Evolutionary conservation across 176 grass and related monocot species (phyloP).

Genomic region (Phoenix roebelenii): DNA sequence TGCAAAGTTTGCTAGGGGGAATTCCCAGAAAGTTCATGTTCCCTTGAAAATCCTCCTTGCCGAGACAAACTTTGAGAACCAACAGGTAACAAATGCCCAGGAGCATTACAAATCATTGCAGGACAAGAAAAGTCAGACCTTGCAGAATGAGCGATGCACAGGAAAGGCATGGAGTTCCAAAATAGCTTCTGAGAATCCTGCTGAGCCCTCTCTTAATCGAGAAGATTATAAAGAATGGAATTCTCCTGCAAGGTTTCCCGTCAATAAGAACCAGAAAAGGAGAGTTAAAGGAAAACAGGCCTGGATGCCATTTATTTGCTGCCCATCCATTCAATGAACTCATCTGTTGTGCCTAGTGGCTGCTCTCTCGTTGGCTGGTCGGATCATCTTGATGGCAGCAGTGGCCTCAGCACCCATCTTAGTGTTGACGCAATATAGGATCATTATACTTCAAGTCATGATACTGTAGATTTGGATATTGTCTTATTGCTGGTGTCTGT

Average conservation of each 20-base stretch:
- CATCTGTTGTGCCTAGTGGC: too few relatives aligned
- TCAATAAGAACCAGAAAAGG: slow-evolving; percentile 12
- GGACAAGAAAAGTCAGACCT: neutral
- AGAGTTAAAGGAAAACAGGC: slow-evolving; percentile 35
- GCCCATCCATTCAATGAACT: slow-evolving; percentile 34
- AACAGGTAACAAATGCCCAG: slow-evolving; percentile 31
- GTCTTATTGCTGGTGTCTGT: too few relatives aligned
- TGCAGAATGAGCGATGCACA: slow-evolving; percentile 12
- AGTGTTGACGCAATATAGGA: too few relatives aligned
- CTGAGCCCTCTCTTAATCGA: too few relatives aligned
- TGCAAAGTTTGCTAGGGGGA: neutral
- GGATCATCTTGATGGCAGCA: too few relatives aligned
- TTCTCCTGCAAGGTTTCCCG: slow-evolving; percentile 38
- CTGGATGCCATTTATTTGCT: slow-evolving; percentile 56
- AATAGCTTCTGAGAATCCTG: neutral
- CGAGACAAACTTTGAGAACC: slow-evolving; percentile 46
- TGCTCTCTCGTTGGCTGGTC: too few relatives aligned
- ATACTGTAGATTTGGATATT: too few relatives aligned
- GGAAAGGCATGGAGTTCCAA: slow-evolving; percentile 4
- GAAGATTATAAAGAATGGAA: slow-evolving; percentile 25
- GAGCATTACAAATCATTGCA: slow-evolving; percentile 21
- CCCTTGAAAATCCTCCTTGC: slow-evolving; percentile 52
- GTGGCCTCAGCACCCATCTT: too few relatives aligned
- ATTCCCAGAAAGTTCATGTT: slow-evolving; percentile 30
- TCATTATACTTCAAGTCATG: too few relatives aligned